Evolutionary conservation across 2,329 filamentous ascomycete genomes (phyloP).

Genomic region (Cercospora sp.): DNA sequence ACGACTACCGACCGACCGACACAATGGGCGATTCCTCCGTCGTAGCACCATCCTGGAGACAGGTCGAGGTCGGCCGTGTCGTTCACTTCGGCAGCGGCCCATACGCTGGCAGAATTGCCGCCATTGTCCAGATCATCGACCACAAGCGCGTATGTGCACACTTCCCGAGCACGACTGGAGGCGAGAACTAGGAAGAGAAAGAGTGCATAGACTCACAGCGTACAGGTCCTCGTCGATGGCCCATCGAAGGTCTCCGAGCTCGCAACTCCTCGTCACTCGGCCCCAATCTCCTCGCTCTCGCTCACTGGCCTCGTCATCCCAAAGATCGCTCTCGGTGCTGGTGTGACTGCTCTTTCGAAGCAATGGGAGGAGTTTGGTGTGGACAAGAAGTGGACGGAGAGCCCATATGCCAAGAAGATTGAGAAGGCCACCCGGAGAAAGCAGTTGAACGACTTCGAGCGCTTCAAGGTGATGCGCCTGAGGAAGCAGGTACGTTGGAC

Average conservation of each 20-base stretch:
- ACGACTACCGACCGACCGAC: conserved; percentile 23
- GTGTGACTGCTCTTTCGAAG: conserved; percentile 79
- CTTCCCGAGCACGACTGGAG: conserved; percentile 9
- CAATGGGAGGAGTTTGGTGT: conserved; percentile 89
- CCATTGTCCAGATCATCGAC: conserved; percentile 99
- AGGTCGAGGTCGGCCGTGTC: conserved; percentile 97
- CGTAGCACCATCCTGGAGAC: conserved; percentile 70
- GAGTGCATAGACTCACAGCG: conserved; percentile 26
- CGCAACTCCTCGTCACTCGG: conserved; percentile 81
- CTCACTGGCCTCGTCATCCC: conserved; percentile 87
- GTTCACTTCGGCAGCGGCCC: conserved; percentile 85
- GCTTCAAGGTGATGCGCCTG: conserved; percentile 99
- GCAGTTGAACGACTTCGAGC: conserved; percentile 95
- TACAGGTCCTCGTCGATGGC: conserved; percentile 92
- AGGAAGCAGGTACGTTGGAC: conserved; percentile 84
- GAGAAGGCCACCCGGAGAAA: conserved; percentile 82
- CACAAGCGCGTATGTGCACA: conserved; percentile 92
- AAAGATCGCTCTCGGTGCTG: conserved; percentile 80
- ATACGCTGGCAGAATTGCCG: conserved; percentile 81
- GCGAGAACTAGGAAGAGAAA: conserved; percentile 15
- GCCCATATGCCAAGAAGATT: conserved; percentile 92
- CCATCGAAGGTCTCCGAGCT: conserved; percentile 78
- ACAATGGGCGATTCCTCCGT: conserved; percentile 37
- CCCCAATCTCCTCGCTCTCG: conserved; percentile 78
- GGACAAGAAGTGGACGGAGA: conserved; percentile 89